phyloP scores from a whole-genome alignment of 768 basidiomycete genomes.

The Chalciporus piperatus region DNA sequence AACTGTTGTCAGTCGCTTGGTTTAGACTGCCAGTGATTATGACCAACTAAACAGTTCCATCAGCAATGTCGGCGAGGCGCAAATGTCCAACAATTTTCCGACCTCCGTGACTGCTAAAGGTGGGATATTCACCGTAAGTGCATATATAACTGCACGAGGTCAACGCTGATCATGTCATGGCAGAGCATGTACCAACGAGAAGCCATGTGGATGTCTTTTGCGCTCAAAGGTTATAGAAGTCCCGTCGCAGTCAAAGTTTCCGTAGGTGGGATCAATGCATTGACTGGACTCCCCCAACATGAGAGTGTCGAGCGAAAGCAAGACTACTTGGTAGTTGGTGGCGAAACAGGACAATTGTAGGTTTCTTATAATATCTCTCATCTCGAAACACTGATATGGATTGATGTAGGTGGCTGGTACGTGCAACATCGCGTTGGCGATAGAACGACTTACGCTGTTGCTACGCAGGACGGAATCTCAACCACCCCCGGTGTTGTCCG shows the following conservation, averaged over 20 bases:
- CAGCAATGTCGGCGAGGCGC: conserved; percentile 18
- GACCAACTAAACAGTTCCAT: too few species aligned
- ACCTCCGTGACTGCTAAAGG: conserved; percentile 18
- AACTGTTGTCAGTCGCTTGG: conserved; percentile 17
- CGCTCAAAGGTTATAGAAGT: not conserved
- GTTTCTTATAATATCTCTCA: too few species aligned
- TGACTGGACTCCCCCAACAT: conserved; percentile 18
- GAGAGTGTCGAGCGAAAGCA: conserved; percentile 10
- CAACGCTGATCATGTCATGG: too few species aligned
- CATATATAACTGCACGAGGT: too few species aligned
- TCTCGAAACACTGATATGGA: too few species aligned
- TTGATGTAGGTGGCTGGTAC: not conserved
- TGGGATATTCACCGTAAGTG: conserved; percentile 3
- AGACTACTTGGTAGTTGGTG: conserved; percentile 19
- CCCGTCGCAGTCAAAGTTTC: conserved; percentile 27
- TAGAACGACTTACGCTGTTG: too few species aligned
- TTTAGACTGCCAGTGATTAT: too few species aligned
- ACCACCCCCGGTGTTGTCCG: conserved; percentile 17
- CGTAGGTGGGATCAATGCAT: conserved; percentile 28
- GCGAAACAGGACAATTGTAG: not conserved
- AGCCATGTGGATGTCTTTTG: conserved; percentile 32
- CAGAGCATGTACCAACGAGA: conserved; percentile 29
- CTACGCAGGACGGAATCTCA: conserved; percentile 20
- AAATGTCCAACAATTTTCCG: conserved; percentile 13
- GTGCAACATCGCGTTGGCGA: not conserved